These are phyloP conservation scores for Lachnellula hyalina DNA, from an alignment of 2,329 filamentous ascomycete genomes.

Conservation along the genomic window DNA sequence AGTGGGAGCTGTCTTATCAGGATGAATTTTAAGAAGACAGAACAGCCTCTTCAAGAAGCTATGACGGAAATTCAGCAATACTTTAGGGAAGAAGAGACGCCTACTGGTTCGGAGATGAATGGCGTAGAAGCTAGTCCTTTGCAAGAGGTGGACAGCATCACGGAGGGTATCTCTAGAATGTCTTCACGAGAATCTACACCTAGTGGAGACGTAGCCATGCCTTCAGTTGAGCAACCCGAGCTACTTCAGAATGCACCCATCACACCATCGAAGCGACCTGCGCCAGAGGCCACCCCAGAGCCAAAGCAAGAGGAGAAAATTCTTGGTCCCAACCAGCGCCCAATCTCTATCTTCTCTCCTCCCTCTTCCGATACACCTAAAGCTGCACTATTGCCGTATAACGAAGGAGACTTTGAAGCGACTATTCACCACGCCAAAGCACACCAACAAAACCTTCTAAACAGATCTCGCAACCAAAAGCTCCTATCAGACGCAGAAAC, in stretches of 20 bases:
- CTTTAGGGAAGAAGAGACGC: conserved; percentile 45
- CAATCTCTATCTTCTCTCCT: conserved; percentile 71
- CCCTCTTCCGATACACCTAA: conserved; percentile 69
- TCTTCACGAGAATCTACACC: conserved; percentile 6
- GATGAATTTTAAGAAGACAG: conserved; percentile 69
- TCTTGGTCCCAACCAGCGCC: conserved; percentile 35
- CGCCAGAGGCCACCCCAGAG: conserved; percentile 7
- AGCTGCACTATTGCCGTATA: conserved; percentile 61
- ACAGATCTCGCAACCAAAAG: conserved; percentile 63
- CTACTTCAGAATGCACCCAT: conserved; percentile 3
- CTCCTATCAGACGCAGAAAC: conserved; percentile 80
- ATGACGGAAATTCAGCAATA: conserved; percentile 75
- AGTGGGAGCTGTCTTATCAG: conserved; percentile 75
- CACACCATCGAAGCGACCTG: conserved; percentile 9
- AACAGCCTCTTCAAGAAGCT: conserved; percentile 76
- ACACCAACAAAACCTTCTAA: conserved; percentile 63
- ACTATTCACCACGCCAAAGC: conserved; percentile 71
- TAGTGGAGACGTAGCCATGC: conserved; percentile 2
- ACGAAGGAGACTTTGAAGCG: conserved; percentile 71
- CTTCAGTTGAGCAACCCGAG: not conserved
- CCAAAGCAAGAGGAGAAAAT: conserved; percentile 4
- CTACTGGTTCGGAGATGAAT: conserved; percentile 12
- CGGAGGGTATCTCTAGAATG: conserved; percentile 16
- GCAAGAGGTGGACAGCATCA: conserved; percentile 8
- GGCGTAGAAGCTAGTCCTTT: conserved; percentile 1